Conservation (phyloP, 1,284 basidiomycete genomes). For the Melampsora americana region DNA sequence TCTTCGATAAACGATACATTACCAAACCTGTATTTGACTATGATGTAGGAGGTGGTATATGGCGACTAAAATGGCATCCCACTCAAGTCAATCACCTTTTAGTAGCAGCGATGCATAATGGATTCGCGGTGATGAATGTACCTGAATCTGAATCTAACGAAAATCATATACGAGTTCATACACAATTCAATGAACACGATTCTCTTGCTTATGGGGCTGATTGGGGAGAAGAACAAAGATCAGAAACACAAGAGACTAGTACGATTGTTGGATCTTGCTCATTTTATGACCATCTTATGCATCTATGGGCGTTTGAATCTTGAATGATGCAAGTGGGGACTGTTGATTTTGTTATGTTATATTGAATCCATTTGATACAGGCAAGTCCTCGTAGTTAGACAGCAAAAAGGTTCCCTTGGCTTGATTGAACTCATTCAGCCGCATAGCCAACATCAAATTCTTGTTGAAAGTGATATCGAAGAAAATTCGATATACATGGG, state of each 20-base stretch:
- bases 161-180: conserved; percentile 57
- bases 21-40: conserved; percentile 62
- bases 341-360: too few relatives aligned
- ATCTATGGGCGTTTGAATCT: conserved; percentile 64
- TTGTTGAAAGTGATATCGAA: too few relatives aligned
- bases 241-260: conserved; percentile 46
- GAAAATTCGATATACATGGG: too few relatives aligned
- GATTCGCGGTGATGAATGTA: conserved; percentile 71
- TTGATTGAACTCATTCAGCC: too few relatives aligned
- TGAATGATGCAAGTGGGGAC: too few relatives aligned
- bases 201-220: conserved; percentile 92
- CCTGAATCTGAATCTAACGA: conserved; percentile 46
- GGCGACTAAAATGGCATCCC: conserved; percentile 96
- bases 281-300: conserved; percentile 87
- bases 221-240: conserved; percentile 64
- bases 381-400: too few relatives aligned
- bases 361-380: too few relatives aligned
- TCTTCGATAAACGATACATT: conserved; percentile 79
- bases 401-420: too few relatives aligned
- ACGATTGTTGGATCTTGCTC: conserved; percentile 79
- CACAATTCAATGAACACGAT: conserved; percentile 71
- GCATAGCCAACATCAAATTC: too few relatives aligned
- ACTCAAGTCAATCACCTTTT: conserved; percentile 69
- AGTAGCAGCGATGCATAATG: conserved; percentile 94
- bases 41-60: conserved; percentile 83